A percentile compares a stretch with the other conserved stretches of the same genome.
These are phyloP conservation scores for Chlorella sp. DNA, from an alignment of 139 green algal species.

Conservation along the genomic window DNA sequence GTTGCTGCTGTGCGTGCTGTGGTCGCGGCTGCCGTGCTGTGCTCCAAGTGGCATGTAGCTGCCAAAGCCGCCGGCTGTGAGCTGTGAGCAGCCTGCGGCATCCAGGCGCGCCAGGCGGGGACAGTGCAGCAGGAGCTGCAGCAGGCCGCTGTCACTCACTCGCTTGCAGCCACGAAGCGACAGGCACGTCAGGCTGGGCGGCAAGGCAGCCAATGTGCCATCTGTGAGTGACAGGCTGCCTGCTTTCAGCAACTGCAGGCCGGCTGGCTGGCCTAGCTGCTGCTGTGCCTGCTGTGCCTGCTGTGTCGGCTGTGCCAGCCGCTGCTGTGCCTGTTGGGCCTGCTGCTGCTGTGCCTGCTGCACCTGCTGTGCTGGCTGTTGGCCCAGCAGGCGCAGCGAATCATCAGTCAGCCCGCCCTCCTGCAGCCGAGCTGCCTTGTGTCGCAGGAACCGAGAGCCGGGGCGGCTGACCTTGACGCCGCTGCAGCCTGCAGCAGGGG, in stretches of 20 bases:
- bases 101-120: neutral
- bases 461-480: neutral
- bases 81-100: slow-evolving; percentile 14
- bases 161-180: slow-evolving; percentile 23
- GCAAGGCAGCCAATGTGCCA: neutral
- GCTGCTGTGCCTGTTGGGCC: neutral
- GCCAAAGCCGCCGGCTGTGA: slow-evolving; percentile 14
- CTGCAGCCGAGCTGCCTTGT: neutral
- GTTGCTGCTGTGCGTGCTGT: neutral
- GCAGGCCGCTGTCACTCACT: slow-evolving; percentile 4
- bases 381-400: slow-evolving; percentile 1
- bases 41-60: neutral
- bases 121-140: slow-evolving; percentile 22
- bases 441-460: slow-evolving; percentile 7
- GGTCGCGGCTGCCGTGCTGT: neutral
- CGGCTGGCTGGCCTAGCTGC: neutral
- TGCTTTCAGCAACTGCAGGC: neutral
- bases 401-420: slow-evolving; percentile 10
- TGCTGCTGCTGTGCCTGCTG: neutral
- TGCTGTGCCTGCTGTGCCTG: neutral
- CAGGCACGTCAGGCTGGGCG: neutral
- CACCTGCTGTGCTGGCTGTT: neutral
- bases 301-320: neutral
- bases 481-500: neutral
- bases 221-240: slow-evolving; percentile 8